Evolutionary conservation across 352 stramenopile species (phyloP), one percentile per base, ranked within the genome.

Genomic region (Globisporangium heterothallicum): DNA sequence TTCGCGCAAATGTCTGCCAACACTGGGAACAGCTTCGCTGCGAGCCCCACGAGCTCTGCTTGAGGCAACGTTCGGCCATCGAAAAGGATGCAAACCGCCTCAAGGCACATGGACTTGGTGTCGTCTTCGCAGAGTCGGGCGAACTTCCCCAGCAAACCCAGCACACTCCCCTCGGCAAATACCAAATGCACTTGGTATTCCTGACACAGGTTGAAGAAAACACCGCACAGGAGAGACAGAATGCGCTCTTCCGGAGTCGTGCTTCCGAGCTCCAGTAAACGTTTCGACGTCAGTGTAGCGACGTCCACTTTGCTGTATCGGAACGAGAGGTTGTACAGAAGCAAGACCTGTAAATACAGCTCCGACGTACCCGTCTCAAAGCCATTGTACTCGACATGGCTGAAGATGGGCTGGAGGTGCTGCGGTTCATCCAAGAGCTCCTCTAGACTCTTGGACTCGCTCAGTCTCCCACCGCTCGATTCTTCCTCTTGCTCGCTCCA

Each of bases 301-400:
- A 88, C 65, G 19, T 87, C 72, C 0, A 64, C 30, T 24, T 83
- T 80, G 49, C 61, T 73, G 64, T 82, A 88, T 6, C 70, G 64
- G 40, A 90, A 86, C 16, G 74, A 84, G 32, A 90, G 61, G 53
- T 90, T 90, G 68, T 87, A 86, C 9, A 90, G 51, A 12, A 90
- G 61, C n/a, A 82, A 56, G 35, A 78, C 69, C 48, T 90, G 79
- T 26, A 90, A 46, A n/a, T 71, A 76, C 21, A 78, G 57, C 49
- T 87, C 74, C 14, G 63, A 24, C 22, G 63, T 74, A 29, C 80
- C 60, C 6, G 47, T 29, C 10, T 66, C 49, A 48, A 86, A 84
- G 6, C 27, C 47, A 2, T 53, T 18, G 43, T 70, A 66, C 9
- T 67, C 52, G 10, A 88, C 63, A 18, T 88, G 77, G n/a, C 46